These are phyloP conservation scores for Boletus huronensis DNA, from an alignment of 768 basidiomycete genomes.

Conservation along the genomic window DNA sequence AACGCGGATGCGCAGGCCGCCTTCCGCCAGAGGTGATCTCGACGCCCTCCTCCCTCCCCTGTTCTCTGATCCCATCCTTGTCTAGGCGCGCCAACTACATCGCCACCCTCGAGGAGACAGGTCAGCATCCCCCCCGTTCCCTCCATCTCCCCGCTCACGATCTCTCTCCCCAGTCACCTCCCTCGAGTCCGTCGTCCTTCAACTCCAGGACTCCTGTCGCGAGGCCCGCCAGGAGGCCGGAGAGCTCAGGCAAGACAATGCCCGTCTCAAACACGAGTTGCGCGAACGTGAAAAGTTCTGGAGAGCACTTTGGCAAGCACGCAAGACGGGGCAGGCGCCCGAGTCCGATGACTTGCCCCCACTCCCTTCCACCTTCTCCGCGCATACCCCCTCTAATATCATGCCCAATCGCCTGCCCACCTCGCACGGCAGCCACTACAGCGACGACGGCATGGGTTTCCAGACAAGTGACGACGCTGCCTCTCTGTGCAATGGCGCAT, in stretches of 20 bases:
- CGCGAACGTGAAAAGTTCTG: slow-evolving; percentile 74
- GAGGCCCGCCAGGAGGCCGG: slow-evolving; percentile 58
- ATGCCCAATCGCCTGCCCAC: slow-evolving; percentile 38
- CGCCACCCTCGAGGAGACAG: slow-evolving; percentile 82
- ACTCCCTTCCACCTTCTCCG: slow-evolving; percentile 42
- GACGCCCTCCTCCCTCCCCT: neutral
- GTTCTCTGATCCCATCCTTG: slow-evolving; percentile 22
- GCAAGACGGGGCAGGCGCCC: slow-evolving; percentile 51
- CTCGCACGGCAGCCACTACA: slow-evolving; percentile 35
- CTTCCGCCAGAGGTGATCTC: slow-evolving; percentile 57
- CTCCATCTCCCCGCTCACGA: slow-evolving; percentile 12
- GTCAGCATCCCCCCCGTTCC: slow-evolving; percentile 26
- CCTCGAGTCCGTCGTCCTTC: slow-evolving; percentile 78
- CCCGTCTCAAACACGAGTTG: slow-evolving; percentile 57
- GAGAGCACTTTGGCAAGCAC: slow-evolving; percentile 64
- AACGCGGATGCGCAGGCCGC: slow-evolving; percentile 89
- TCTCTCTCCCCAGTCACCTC: slow-evolving; percentile 57
- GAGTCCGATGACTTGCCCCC: slow-evolving; percentile 52
- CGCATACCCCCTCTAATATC: slow-evolving; percentile 32
- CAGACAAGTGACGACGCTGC: slow-evolving; percentile 46
- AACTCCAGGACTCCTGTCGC: slow-evolving; percentile 77
- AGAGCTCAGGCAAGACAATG: slow-evolving; percentile 65
- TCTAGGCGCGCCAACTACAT: slow-evolving; percentile 74
- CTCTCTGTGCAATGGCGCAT: slow-evolving; percentile 42
- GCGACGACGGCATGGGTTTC: slow-evolving; percentile 46